Conservation (phyloP, 441 rosid genomes). For the Populus hybrid region DNA sequence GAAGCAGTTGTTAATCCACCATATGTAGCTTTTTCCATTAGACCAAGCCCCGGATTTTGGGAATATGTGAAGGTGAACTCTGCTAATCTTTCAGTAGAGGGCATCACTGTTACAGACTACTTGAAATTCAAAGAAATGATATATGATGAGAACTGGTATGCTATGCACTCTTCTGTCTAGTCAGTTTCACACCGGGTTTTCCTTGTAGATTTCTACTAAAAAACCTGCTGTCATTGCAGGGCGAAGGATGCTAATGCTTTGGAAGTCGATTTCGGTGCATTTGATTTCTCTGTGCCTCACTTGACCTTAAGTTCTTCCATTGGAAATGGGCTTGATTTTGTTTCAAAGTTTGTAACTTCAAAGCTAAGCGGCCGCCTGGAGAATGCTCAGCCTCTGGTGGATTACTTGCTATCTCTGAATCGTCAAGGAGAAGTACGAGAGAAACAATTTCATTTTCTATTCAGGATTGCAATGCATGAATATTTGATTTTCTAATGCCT, state of each 20-base stretch:
- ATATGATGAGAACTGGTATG: constrained; percentile 59
- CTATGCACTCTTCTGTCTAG: too few relatives aligned
- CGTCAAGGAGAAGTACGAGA: constrained; percentile 68
- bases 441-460: background rate
- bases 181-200: background rate
- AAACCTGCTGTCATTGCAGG: constrained; percentile 33
- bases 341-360: constrained; percentile 50
- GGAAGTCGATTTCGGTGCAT: constrained; percentile 88
- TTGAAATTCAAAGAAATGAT: constrained; percentile 74
- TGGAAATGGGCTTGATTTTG: constrained; percentile 61
- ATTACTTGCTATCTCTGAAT: constrained; percentile 61
- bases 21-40: constrained; percentile 54
- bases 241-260: constrained; percentile 67
- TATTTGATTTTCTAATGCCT: background rate
- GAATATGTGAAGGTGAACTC: constrained; percentile 64
- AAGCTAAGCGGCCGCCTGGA: constrained; percentile 46
- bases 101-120: constrained; percentile 47
- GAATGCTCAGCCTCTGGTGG: constrained; percentile 65
- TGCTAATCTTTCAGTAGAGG: constrained; percentile 49
- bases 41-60: constrained; percentile 86
- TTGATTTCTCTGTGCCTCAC: constrained; percentile 58
- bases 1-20: constrained; percentile 85
- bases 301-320: constrained; percentile 63
- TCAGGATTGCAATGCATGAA: background rate
- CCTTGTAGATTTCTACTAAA: too few relatives aligned